Percentiles rank a stretch among this genome's conserved stretches.
These are phyloP conservation scores for Penicillium bialowiezense DNA, from an alignment of 495 filamentous ascomycete species.

Conservation along the genomic window DNA sequence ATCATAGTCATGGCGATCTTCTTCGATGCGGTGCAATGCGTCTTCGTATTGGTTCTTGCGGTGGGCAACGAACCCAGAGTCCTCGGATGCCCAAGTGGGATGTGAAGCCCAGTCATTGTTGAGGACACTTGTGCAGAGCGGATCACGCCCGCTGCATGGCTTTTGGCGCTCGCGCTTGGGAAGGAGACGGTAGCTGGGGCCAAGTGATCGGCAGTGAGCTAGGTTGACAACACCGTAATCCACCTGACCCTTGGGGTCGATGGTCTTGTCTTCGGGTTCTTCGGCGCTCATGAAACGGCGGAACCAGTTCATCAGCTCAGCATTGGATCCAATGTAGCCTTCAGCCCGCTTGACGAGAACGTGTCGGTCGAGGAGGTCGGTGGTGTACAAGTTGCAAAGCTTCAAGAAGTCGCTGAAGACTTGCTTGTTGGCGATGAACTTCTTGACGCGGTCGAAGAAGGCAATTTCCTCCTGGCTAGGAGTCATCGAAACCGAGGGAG, in stretches of 20 bases:
- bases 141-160: slow-evolving; percentile 87
- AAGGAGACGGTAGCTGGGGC: slow-evolving; percentile 90
- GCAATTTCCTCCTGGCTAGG: slow-evolving; percentile 77
- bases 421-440: slow-evolving; percentile 87
- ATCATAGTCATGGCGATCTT: slow-evolving; percentile 98
- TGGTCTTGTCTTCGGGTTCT: slow-evolving; percentile 66
- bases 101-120: slow-evolving; percentile 99
- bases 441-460: slow-evolving; percentile 96
- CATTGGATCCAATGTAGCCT: slow-evolving; percentile 82
- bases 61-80: slow-evolving; percentile 97
- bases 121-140: slow-evolving; percentile 83
- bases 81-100: slow-evolving; percentile 98
- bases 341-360: slow-evolving; percentile 76
- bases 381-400: slow-evolving; percentile 88
- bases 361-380: slow-evolving; percentile 81
- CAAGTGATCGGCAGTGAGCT: slow-evolving; percentile 88
- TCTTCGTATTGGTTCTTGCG: slow-evolving; percentile 95
- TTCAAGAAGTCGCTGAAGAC: slow-evolving; percentile 94
- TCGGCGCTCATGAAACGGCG: slow-evolving; percentile 72
- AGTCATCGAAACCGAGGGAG: slow-evolving; percentile 56
- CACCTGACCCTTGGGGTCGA: slow-evolving; percentile 72
- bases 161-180: slow-evolving; percentile 85
- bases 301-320: slow-evolving; percentile 83
- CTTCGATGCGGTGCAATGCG: slow-evolving; percentile 89
- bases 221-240: slow-evolving; percentile 76